Base-by-base conservation (phyloP, 2,329 filamentous ascomycete genomes). In the Penicillium sp. region DNA sequence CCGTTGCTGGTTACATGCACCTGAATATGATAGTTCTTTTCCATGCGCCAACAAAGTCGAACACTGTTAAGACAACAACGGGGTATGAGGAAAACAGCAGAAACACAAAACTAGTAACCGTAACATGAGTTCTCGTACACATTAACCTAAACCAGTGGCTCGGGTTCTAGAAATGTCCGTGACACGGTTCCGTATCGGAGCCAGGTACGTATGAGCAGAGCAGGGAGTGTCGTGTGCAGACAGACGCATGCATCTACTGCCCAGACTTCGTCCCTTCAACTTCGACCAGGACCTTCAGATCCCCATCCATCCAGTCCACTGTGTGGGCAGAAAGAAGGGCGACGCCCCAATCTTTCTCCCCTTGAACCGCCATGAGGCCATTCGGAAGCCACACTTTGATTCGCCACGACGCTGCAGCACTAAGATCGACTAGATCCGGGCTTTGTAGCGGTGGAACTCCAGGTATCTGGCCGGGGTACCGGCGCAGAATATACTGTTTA, bases 241-340 rank as follows among this genome's bases (percentile, higher is more conserved):
- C 25, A 27, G 11, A 13, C 5, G 4, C 5, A n/a, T n/a, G 25
- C 15, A 33, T 26, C 32, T 48, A 49, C 27, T 44, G 38, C 15
- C 43, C 39, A 16, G 34, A 21, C 39, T 41, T 43, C 14, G 33
- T 23, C 14, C 40, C 48, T 20, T 54, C 58, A 26, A 65, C 33
- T 28, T 71, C 68, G 18, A 72, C 53, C 19, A 73, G 47, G 39
- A 73, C 62, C 35, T 61, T 66, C 41, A 73, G 44, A 27, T 70
- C 62, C 4, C 62, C 62, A 43, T 72, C 70, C 68, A 73, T 71
- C 70, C 70, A 73, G 19, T 72, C 70, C 2, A 70, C 63, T 8
- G 64, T 65, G 13, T 63, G 62, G 8, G 64, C 65, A 4, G 66
- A 63, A 20, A 70, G 50, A n/a, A 72, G 55, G 4, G 69, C 65